Conservation (phyloP, 805 yeast species). For the Saccharomycopsis capsularis region DNA sequence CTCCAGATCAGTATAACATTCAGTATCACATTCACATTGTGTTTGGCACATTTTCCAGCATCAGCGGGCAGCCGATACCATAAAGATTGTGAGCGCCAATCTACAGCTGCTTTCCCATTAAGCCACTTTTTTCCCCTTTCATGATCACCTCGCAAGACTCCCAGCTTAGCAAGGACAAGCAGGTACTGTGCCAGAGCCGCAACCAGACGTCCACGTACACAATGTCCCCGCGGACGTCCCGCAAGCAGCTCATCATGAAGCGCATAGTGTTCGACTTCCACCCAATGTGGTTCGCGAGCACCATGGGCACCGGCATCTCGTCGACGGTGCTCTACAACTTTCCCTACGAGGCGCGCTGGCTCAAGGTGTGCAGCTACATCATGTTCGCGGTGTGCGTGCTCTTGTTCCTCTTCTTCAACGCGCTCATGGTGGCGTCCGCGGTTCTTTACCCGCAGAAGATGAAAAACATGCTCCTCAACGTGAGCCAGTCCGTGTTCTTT, state of each 20-base stretch:
- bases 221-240: too few relatives aligned
- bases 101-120: too few relatives aligned
- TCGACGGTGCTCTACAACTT: conserved; percentile 53
- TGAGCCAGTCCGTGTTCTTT: conserved; percentile 51
- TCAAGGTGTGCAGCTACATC: conserved; percentile 47
- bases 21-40: too few relatives aligned
- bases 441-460: conserved; percentile 29
- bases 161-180: too few relatives aligned
- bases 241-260: conserved; percentile 6
- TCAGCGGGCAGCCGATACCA: too few relatives aligned
- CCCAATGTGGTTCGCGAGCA: conserved; percentile 50
- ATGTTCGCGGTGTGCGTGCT: conserved; percentile 55
- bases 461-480: conserved; percentile 32
- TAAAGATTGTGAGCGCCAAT: too few relatives aligned
- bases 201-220: too few relatives aligned
- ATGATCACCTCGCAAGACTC: too few relatives aligned
- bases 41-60: too few relatives aligned
- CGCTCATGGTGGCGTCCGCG: conserved; percentile 37
- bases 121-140: too few relatives aligned
- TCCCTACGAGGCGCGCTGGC: conserved; percentile 60
- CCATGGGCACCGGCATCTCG: conserved; percentile 85
- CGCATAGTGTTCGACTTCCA: conserved; percentile 17
- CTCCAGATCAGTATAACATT: too few relatives aligned
- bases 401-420: conserved; percentile 38
- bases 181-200: too few relatives aligned